A percentile compares a stretch with the other conserved stretches of the same genome.
These are phyloP conservation scores for Klebsormidium nitens DNA, from an alignment of 139 green algal genomes.

Conservation along the genomic window DNA sequence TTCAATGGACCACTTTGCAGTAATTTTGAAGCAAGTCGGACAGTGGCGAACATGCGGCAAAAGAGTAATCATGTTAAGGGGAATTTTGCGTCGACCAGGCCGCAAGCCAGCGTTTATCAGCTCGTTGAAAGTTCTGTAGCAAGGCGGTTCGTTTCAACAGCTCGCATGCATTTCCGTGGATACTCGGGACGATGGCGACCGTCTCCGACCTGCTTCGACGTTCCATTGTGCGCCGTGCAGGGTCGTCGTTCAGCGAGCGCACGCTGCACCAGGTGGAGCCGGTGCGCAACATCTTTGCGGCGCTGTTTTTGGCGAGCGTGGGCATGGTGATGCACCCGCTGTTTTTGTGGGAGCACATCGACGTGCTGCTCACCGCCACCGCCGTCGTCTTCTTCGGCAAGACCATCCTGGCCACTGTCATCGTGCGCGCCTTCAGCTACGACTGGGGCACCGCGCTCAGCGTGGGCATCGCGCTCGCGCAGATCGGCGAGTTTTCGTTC, in stretches of 20 bases:
- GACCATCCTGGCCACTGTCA: constrained; percentile 58
- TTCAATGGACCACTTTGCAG: no score
- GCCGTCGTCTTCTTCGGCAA: constrained; percentile 72
- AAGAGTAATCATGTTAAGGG: no score
- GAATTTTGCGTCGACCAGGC: no score
- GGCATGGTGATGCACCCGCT: constrained; percentile 80
- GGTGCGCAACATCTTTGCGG: constrained; percentile 72
- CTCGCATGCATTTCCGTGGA: no score
- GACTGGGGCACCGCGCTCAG: constrained; percentile 18
- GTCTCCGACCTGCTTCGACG: no score
- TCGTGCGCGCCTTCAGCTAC: constrained; percentile 46
- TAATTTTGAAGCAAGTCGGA: no score
- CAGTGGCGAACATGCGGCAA: no score
- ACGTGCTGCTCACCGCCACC: constrained; percentile 42
- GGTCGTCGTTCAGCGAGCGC: constrained; percentile 27
- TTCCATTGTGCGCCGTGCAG: no score
- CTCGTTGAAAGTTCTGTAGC: no score
- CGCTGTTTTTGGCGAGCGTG: constrained; percentile 89
- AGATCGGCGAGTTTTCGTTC: constrained; percentile 93
- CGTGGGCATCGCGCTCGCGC: constrained; percentile 79
- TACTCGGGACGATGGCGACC: no score
- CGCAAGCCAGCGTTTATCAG: no score
- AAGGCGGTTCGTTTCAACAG: no score
- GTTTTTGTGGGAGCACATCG: constrained; percentile 82
- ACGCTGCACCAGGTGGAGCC: constrained; percentile 60